Percentiles rank a stretch among this genome's conserved stretches.
phyloP scores from a whole-genome alignment of 306 rosid species.

The Potentilla sterilis region DNA sequence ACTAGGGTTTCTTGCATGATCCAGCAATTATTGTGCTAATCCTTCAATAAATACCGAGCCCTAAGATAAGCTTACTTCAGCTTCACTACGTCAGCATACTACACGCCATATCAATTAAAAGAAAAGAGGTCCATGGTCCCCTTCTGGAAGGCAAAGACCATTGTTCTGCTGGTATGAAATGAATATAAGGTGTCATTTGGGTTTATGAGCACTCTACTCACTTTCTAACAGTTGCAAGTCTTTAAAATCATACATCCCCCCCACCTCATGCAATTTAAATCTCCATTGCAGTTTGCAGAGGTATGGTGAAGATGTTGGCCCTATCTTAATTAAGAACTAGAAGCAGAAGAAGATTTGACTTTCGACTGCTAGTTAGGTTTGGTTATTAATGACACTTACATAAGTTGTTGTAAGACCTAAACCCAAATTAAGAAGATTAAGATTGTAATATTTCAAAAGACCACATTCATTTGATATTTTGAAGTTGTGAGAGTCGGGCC shows the following conservation, averaged over 20 bases:
- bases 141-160: slow-evolving; percentile 15
- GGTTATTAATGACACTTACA: slow-evolving; percentile 1
- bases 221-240: slow-evolving; percentile 32
- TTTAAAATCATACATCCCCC: not conserved
- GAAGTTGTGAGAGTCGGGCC: not conserved
- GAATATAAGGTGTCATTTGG: slow-evolving; percentile 37
- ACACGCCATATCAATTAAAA: slow-evolving; percentile 15
- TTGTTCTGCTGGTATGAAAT: slow-evolving; percentile 16
- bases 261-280: not conserved
- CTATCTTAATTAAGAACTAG: too few species aligned
- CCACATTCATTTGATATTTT: too few species aligned
- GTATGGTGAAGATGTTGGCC: too few species aligned
- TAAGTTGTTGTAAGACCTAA: too few species aligned
- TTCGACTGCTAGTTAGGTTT: slow-evolving; percentile 18
- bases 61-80: too few species aligned
- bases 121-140: slow-evolving; percentile 33
- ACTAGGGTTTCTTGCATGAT: too few species aligned
- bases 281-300: not conserved
- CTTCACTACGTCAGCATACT: too few species aligned
- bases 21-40: too few species aligned
- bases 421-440: too few species aligned
- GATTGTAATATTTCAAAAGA: too few species aligned
- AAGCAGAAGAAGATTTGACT: slow-evolving; percentile 8
- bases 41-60: too few species aligned
- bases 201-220: slow-evolving; percentile 33